A percentile compares a stretch with the other conserved stretches of the same genome.
Conservation (phyloP, 805 yeast genomes). For the Saturnispora mendoncae region DNA sequence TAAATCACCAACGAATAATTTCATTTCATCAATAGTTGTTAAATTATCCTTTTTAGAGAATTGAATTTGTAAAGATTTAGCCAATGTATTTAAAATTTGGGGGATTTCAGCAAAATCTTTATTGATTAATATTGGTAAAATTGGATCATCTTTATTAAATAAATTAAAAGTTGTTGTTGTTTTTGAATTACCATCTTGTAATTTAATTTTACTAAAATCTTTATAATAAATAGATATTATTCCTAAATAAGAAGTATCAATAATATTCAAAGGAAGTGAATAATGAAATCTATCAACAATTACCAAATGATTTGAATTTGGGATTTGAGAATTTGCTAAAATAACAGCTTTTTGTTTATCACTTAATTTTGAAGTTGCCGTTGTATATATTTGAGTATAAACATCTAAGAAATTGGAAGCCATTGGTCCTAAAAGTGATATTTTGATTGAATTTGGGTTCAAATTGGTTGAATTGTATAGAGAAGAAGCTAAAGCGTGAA, state of each 20-base stretch:
- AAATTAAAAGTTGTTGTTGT: not conserved
- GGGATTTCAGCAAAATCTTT: conserved; percentile 79
- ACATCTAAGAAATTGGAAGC: conserved; percentile 35
- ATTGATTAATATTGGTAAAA: conserved; percentile 46
- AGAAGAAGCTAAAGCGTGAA: not conserved
- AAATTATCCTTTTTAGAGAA: conserved; percentile 54
- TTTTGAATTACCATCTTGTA: not conserved
- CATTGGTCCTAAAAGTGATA: conserved; percentile 33
- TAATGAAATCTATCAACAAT: conserved; percentile 1
- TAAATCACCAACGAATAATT: conserved; percentile 60
- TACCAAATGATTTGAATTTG: conserved; percentile 1
- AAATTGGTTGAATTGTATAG: not conserved
- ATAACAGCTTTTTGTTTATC: conserved; percentile 27
- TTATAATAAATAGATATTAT: conserved; percentile 1
- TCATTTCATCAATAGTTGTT: conserved; percentile 55
- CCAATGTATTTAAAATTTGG: conserved; percentile 55
- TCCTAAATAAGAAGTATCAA: conserved; percentile 3
- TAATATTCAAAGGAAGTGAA: not conserved
- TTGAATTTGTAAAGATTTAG: conserved; percentile 59
- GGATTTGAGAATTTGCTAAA: not conserved
- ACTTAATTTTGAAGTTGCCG: conserved; percentile 23
- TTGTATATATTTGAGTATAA: conserved; percentile 26
- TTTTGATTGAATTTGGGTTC: not conserved
- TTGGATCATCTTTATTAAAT: conserved; percentile 31
- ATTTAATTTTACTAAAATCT: not conserved